Percentiles rank a stretch among this genome's conserved stretches.
Evolutionary conservation across 108 stramenopile species (phyloP).

Genomic region (Cyclostephanos tholiformis): DNA sequence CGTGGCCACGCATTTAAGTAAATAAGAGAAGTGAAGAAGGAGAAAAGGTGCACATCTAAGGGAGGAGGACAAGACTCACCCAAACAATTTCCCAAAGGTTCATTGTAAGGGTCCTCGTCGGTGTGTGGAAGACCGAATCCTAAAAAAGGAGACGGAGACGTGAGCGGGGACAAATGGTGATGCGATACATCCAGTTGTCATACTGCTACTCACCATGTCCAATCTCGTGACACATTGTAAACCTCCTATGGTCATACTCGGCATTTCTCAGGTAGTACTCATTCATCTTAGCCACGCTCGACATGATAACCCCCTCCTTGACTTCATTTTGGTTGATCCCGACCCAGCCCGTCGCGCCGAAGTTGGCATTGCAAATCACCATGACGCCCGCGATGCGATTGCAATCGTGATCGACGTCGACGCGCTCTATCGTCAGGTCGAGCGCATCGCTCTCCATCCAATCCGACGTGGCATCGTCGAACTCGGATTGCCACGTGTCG

Average conservation of each 20-base stretch:
- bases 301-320: constrained; percentile 37
- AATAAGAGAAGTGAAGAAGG: not conserved
- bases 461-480: constrained; percentile 54
- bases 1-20: not conserved
- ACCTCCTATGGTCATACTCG: constrained; percentile 40
- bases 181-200: not conserved
- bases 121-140: constrained; percentile 84
- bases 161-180: not conserved
- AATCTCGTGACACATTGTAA: constrained; percentile 13
- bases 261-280: constrained; percentile 72
- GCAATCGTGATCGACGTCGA: constrained; percentile 41
- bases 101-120: constrained; percentile 76
- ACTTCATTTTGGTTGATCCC: constrained; percentile 72
- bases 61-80: constrained; percentile 24
- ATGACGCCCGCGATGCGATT: constrained; percentile 51
- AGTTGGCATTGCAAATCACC: constrained; percentile 76
- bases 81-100: constrained; percentile 69
- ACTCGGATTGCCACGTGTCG: constrained; percentile 64
- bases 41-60: not conserved
- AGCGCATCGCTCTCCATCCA: constrained; percentile 68
- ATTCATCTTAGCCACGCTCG: constrained; percentile 79
- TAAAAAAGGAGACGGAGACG: constrained; percentile 26
- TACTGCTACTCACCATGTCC: constrained; percentile 2
- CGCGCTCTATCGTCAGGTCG: constrained; percentile 33
- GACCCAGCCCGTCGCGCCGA: constrained; percentile 76